These are phyloP conservation scores for Fusarium kyushuense DNA, from an alignment of 2,329 filamentous ascomycete species.

Conservation along the genomic window DNA sequence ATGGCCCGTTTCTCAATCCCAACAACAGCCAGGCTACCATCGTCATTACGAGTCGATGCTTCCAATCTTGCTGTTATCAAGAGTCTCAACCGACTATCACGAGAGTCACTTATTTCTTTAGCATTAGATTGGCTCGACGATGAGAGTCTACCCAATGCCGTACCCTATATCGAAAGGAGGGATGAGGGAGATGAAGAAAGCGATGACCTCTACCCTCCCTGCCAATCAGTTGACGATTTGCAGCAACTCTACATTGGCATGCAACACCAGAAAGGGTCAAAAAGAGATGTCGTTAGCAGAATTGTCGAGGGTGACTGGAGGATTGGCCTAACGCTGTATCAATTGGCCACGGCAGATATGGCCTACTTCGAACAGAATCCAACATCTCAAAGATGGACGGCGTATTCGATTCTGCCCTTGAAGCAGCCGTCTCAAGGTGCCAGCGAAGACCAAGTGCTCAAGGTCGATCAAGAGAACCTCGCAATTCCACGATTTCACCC, in stretches of 20 bases:
- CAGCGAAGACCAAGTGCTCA: conserved; percentile 57
- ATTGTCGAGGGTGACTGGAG: conserved; percentile 77
- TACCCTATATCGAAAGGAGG: conserved; percentile 51
- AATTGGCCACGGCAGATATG: conserved; percentile 76
- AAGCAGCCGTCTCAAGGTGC: conserved; percentile 53
- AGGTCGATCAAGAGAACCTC: conserved; percentile 61
- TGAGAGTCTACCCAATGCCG: conserved; percentile 68
- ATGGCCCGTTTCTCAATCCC: conserved; percentile 74
- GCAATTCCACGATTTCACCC: conserved; percentile 80
- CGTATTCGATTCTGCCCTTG: conserved; percentile 69
- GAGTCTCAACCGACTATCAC: conserved; percentile 76
- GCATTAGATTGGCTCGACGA: conserved; percentile 83
- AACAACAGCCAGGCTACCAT: conserved; percentile 77
- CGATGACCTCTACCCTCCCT: conserved; percentile 77
- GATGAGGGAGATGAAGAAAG: conserved; percentile 66
- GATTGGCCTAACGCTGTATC: conserved; percentile 72
- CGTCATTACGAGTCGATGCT: conserved; percentile 75
- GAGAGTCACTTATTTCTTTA: conserved; percentile 77
- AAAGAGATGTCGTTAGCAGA: conserved; percentile 72
- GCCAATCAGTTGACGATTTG: conserved; percentile 73
- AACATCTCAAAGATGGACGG: conserved; percentile 72
- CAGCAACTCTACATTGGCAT: conserved; percentile 72
- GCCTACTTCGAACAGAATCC: conserved; percentile 75
- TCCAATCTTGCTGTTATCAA: conserved; percentile 74
- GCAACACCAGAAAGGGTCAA: conserved; percentile 69